A percentile compares a stretch with the other conserved stretches of the same genome.
These are phyloP conservation scores for Melampsora americana DNA, from an alignment of 1,284 basidiomycete genomes.

Conservation along the genomic window DNA sequence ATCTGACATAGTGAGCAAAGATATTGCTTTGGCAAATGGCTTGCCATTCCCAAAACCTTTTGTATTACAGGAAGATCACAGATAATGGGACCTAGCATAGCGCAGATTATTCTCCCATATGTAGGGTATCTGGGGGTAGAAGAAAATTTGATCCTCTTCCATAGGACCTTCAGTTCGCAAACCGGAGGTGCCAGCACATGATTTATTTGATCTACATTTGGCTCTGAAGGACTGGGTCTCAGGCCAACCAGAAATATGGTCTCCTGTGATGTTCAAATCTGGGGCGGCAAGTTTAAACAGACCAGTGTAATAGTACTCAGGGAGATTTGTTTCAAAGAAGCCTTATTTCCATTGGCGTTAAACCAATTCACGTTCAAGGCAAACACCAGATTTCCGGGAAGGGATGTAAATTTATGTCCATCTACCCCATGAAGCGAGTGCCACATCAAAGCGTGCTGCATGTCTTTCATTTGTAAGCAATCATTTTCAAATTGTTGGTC, in stretches of 20 bases:
- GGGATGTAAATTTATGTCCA: neutral
- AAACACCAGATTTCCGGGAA: constrained; percentile 34
- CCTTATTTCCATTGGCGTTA: constrained; percentile 25
- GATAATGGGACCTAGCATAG: constrained; percentile 8
- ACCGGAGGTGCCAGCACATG: constrained; percentile 53
- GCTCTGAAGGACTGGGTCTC: constrained; percentile 51
- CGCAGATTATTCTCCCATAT: constrained; percentile 20
- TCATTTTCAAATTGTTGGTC: neutral
- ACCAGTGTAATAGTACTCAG: constrained; percentile 6
- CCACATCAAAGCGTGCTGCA: neutral
- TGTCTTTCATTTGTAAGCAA: neutral
- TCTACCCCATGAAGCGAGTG: neutral
- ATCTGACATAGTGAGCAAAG: constrained; percentile 17
- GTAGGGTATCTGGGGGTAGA: constrained; percentile 21
- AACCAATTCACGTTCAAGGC: constrained; percentile 36
- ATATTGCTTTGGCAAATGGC: constrained; percentile 8
- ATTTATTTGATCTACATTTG: constrained; percentile 49
- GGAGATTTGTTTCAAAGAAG: neutral
- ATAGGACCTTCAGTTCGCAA: constrained; percentile 50
- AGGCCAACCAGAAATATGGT: constrained; percentile 56
- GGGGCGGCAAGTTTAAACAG: constrained; percentile 48
- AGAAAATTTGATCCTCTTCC: constrained; percentile 44
- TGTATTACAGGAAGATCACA: constrained; percentile 33
- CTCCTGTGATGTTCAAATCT: constrained; percentile 52
- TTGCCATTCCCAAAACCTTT: constrained; percentile 23